A percentile compares a stretch with the other conserved stretches of the same genome.
These are phyloP conservation scores for Solanum gracilifrons DNA, from an alignment of 257 asterid genomes.

Conservation along the genomic window DNA sequence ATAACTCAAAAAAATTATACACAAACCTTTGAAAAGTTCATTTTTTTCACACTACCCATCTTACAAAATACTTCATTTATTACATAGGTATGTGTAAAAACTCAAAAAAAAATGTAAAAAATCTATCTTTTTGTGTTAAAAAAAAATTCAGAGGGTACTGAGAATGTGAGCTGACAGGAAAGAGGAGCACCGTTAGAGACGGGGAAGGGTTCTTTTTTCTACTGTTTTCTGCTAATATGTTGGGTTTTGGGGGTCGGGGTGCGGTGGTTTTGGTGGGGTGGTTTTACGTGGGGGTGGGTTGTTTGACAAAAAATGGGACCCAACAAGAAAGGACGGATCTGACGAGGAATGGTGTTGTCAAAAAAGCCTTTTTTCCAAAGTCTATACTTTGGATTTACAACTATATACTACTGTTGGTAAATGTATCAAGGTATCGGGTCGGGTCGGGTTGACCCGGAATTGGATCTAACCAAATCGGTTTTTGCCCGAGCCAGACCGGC, in stretches of 20 bases:
- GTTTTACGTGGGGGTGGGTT: neutral
- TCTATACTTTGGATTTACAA: neutral
- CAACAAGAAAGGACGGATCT: constrained; percentile 19
- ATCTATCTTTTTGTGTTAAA: neutral
- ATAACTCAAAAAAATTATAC: neutral
- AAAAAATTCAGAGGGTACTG: neutral
- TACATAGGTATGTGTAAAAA: neutral
- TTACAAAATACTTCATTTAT: neutral
- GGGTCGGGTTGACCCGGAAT: neutral
- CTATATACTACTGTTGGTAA: neutral
- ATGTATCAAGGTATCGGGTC: neutral
- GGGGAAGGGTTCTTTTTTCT: neutral
- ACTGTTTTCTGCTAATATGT: neutral
- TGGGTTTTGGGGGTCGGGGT: neutral
- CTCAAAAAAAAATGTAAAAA: neutral
- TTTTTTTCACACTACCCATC: neutral
- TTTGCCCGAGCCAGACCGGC: neutral
- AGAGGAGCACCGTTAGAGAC: constrained; percentile 1
- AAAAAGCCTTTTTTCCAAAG: neutral
- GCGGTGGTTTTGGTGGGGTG: rapidly evolving
- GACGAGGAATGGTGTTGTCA: constrained; percentile 18
- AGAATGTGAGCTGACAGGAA: constrained; percentile 23
- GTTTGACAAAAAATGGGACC: constrained; percentile 15
- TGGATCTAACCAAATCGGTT: neutral
- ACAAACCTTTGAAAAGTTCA: neutral